Evolutionary conservation across 1,139 yeast genomes (phyloP).

Genomic region (Tardiomyces depauwii): DNA sequence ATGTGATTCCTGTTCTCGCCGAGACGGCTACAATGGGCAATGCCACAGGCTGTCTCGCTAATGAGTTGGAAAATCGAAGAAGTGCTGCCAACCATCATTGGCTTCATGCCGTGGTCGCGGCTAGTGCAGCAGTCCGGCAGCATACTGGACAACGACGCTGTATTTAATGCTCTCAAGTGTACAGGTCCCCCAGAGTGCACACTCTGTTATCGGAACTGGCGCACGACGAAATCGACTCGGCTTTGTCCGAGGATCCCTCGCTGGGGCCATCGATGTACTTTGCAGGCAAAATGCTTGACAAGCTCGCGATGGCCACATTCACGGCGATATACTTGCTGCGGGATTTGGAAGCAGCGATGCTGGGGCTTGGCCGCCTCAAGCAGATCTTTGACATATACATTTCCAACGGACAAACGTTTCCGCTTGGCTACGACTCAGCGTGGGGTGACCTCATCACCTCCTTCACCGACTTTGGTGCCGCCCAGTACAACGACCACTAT

Average conservation of each 20-base stretch:
- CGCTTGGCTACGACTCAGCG: conserved; percentile 58
- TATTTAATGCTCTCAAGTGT: conserved; percentile 16
- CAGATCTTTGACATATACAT: conserved; percentile 41
- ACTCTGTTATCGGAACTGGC: no score
- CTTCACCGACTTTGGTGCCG: conserved; percentile 51
- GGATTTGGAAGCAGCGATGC: conserved; percentile 39
- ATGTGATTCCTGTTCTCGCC: conserved; percentile 35
- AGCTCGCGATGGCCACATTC: conserved; percentile 59
- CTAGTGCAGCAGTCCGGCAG: conserved; percentile 22
- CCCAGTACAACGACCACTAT: conserved; percentile 69
- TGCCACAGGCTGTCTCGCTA: conserved; percentile 50
- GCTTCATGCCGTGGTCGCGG: conserved; percentile 49
- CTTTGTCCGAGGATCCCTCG: no score
- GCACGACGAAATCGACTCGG: no score
- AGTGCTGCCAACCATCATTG: conserved; percentile 36
- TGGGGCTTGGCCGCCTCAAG: conserved; percentile 40
- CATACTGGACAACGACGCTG: conserved; percentile 42
- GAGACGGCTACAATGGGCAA: conserved; percentile 28
- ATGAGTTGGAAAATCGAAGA: conserved; percentile 39
- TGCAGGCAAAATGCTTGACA: conserved; percentile 64
- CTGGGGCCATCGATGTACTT: conserved; percentile 37
- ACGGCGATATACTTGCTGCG: conserved; percentile 50
- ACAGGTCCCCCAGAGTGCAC: no score
- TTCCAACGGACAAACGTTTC: conserved; percentile 41
- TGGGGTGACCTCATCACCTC: conserved; percentile 56